These are phyloP conservation scores for Xenosphaeropsis pyriputrescens DNA, from an alignment of 2,329 filamentous ascomycete genomes.

Conservation along the genomic window DNA sequence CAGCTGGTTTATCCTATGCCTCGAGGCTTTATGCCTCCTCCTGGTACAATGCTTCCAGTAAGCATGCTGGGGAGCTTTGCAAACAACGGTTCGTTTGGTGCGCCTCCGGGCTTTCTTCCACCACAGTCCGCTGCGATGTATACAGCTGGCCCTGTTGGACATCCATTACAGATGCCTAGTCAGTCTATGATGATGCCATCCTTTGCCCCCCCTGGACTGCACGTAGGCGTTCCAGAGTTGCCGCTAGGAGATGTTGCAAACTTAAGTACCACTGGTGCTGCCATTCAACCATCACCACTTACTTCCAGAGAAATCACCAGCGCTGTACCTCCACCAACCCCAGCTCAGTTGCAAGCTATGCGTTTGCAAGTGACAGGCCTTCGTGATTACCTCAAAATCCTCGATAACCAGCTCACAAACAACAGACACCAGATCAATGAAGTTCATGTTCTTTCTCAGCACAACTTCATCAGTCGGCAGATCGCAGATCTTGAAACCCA, in stretches of 20 bases:
- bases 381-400: conserved; percentile 34
- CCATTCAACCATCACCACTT: conserved; percentile 1
- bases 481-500: conserved; percentile 7
- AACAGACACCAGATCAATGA: conserved; percentile 50
- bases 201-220: no score
- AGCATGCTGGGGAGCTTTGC: conserved; percentile 14
- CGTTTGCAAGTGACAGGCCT: conserved; percentile 21
- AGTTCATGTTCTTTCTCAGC: conserved; percentile 29
- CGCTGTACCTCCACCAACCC: no score
- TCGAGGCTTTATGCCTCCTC: conserved; percentile 11
- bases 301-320: conserved; percentile 5
- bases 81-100: conserved; percentile 3
- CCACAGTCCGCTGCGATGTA: not conserved
- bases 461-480: conserved; percentile 22
- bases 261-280: not conserved
- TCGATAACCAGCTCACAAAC: conserved; percentile 43
- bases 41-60: not conserved
- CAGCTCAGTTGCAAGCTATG: not conserved
- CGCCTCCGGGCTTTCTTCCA: conserved; percentile 5
- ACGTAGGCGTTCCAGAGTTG: not conserved
- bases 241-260: not conserved
- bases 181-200: not conserved
- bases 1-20: conserved; percentile 16
- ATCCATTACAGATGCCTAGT: not conserved
- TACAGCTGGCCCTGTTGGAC: not conserved